These are phyloP conservation scores for Trichopus zeylanicus DNA, from an alignment of 116 monocot genomes.

Conservation along the genomic window DNA sequence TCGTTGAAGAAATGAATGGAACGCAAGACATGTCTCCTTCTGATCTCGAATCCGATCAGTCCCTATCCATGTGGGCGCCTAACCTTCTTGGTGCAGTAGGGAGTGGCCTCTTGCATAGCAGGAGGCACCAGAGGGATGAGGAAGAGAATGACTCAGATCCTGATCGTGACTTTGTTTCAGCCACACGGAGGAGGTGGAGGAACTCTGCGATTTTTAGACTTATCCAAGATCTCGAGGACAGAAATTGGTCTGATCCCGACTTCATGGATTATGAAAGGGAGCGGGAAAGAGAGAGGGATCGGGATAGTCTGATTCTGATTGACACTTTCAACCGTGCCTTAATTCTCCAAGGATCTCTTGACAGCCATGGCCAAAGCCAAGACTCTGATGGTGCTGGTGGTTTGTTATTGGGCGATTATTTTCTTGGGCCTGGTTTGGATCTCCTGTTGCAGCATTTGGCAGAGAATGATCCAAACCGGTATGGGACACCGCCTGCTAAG, in stretches of 20 bases:
- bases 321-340: too few species aligned
- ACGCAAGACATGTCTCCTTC: background rate
- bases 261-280: constrained; percentile 10
- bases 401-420: constrained; percentile 37
- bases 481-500: constrained; percentile 55
- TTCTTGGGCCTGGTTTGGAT: constrained; percentile 40
- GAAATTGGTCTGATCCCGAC: constrained; percentile 10
- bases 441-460: constrained; percentile 48
- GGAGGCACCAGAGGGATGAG: constrained; percentile 15
- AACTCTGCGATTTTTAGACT: constrained; percentile 34
- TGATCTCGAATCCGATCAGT: constrained; percentile 15
- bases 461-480: constrained; percentile 49
- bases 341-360: constrained; percentile 21
- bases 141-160: constrained; percentile 7
- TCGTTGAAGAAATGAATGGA: constrained; percentile 32
- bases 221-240: constrained; percentile 20
- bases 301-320: too few species aligned
- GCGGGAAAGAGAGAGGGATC: too few species aligned
- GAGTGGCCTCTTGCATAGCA: constrained; percentile 4
- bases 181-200: constrained; percentile 18
- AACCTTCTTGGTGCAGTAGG: constrained; percentile 44
- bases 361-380: background rate
- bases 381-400: background rate
- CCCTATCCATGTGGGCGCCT: constrained; percentile 38
- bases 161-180: constrained; percentile 14